Evolutionary conservation across 495 filamentous ascomycete genomes (phyloP).

Genomic region (Tuber magnatum): DNA sequence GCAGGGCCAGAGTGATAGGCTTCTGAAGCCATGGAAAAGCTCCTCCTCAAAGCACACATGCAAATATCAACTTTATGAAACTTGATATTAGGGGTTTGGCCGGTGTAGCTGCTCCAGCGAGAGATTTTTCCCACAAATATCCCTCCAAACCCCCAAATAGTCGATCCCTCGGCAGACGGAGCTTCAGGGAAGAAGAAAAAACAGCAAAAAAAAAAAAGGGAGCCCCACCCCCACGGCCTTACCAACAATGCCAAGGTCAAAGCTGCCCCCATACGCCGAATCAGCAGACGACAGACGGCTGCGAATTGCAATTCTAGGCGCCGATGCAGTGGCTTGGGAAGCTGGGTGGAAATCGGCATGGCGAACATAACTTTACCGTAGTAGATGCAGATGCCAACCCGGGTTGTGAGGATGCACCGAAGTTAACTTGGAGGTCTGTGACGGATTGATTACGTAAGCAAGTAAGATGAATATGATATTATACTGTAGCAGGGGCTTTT

Average conservation of each 20-base stretch:
- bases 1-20: constrained; percentile 43
- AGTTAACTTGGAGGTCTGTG: no score
- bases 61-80: constrained; percentile 28
- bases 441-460: no score
- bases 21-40: constrained; percentile 24
- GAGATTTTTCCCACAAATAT: constrained; percentile 14
- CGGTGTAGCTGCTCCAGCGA: constrained; percentile 16
- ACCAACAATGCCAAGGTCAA: constrained; percentile 69
- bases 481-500: no score
- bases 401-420: no score
- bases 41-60: constrained; percentile 14
- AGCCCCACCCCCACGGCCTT: constrained; percentile 50
- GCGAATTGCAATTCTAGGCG: constrained; percentile 24
- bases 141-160: neutral
- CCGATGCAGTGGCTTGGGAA: neutral
- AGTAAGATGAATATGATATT: no score
- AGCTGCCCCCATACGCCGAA: constrained; percentile 45
- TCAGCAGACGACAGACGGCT: constrained; percentile 10
- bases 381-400: no score
- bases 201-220: no score
- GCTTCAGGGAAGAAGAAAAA: no score
- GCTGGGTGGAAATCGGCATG: no score
- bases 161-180: neutral
- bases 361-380: no score
- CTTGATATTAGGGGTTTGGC: constrained; percentile 32